phyloP scores from a whole-genome alignment of 192 early-diverging fungal species.

The Mortierella antarctica region DNA sequence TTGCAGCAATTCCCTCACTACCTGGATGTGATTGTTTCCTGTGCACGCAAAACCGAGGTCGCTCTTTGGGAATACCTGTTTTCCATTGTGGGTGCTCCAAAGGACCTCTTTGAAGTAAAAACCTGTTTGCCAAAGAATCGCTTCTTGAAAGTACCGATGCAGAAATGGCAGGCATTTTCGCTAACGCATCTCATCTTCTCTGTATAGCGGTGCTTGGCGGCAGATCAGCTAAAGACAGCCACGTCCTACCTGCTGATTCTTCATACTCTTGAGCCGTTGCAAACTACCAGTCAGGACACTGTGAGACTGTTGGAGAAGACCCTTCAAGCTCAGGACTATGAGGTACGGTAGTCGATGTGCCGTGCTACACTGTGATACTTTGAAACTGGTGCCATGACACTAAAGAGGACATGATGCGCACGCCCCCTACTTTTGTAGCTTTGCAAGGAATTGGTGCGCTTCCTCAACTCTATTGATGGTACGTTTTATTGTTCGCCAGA shows the following conservation, averaged over 20 bases:
- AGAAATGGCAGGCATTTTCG: neutral
- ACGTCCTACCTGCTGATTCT: slow-evolving; percentile 93
- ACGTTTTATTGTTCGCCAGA: slow-evolving; percentile 20
- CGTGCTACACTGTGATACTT: neutral
- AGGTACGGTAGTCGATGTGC: slow-evolving; percentile 58
- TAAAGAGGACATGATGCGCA: no score
- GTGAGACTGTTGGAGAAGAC: slow-evolving; percentile 78
- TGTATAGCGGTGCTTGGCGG: slow-evolving; percentile 73
- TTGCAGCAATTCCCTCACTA: slow-evolving; percentile 83
- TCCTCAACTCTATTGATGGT: slow-evolving; percentile 84
- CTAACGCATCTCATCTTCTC: neutral
- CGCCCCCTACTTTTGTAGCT: slow-evolving; percentile 49
- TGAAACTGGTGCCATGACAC: no score
- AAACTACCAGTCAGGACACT: slow-evolving; percentile 60
- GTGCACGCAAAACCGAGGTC: slow-evolving; percentile 97
- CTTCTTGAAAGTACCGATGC: neutral
- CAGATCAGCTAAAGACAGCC: slow-evolving; percentile 80
- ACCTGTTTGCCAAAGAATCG: no score
- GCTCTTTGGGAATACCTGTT: slow-evolving; percentile 92
- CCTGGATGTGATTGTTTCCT: slow-evolving; percentile 92
- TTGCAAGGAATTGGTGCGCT: slow-evolving; percentile 82
- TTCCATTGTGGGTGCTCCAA: slow-evolving; percentile 84
- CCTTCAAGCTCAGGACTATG: slow-evolving; percentile 80
- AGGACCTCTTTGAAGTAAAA: slow-evolving; percentile 83
- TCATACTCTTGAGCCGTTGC: slow-evolving; percentile 86